Base-by-base conservation (phyloP, 1,284 basidiomycete species). In the Cutaneotrichosporon sp. region DNA sequence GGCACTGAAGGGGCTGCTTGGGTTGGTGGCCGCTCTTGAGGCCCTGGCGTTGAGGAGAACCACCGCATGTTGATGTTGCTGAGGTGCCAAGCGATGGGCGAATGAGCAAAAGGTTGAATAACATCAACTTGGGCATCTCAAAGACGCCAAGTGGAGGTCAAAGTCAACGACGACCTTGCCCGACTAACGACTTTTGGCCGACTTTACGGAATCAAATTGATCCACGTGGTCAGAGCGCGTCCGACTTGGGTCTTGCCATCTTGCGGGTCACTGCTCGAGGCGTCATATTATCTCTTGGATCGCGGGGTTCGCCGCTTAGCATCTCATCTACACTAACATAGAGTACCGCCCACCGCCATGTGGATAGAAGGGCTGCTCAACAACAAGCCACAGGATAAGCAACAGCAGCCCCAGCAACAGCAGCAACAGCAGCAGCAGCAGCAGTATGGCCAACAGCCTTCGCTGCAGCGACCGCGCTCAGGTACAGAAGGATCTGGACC, bases 141-240 rank as follows among this genome's bases (percentile, higher is more conserved):
- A n/a, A n/a, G n/a, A n/a, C n/a, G n/a, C n/a, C n/a, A n/a, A n/a
- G n/a, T n/a, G n/a, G n/a, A n/a, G n/a, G 17, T 37, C 19, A 39
- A 16, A 8, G 26, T 32, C 19, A 12, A 29, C 10, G 20, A 14
- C 29, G 20, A 17, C n/a, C 11, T 20, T 37, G n/a, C 17, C 43
- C 38, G 50, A 52, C 54, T 52, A 47, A 47, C 51, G 47, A 24
- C n/a, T n/a, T n/a, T n/a, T n/a, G n/a, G n/a, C n/a, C n/a, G n/a
- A n/a, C n/a, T n/a, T n/a, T n/a, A 24, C 54, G 54, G 54, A 27
- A 48, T n/a, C 46, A 47, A 29, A 51, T 29, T 11, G n/a, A n/a
- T 31, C 27, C 49, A 51, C 43, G 43, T 46, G 49, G 10, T 3
- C 6, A 5, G n/a, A 34, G n/a, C 42, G 38, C 38, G 24, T 41